These are phyloP conservation scores for Solanum commersonii DNA, from an alignment of 257 asterid genomes.

Conservation along the genomic window DNA sequence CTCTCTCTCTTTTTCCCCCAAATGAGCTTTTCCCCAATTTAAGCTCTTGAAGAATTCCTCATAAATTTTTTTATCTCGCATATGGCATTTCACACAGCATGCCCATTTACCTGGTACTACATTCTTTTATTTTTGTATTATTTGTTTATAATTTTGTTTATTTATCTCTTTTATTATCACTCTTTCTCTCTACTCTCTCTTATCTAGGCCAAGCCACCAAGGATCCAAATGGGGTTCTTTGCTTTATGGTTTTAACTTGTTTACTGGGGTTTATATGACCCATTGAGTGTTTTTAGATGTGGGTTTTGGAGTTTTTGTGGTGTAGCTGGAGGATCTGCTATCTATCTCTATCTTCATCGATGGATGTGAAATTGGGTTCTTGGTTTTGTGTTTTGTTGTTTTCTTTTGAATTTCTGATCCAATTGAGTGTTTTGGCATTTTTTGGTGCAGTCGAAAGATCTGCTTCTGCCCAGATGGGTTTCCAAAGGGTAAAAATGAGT, in stretches of 20 bases:
- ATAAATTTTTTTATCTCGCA: conserved; percentile 2
- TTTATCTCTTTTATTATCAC: too few relatives aligned
- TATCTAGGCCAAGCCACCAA: background rate
- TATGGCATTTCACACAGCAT: conserved; percentile 99
- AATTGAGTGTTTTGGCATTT: conserved; percentile 20
- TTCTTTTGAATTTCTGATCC: background rate
- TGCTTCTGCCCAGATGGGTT: conserved; percentile 85
- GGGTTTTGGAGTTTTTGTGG: background rate
- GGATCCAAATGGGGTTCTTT: conserved; percentile 1
- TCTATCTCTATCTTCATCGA: background rate
- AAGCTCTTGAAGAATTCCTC: conserved; percentile 12
- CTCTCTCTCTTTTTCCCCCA: background rate
- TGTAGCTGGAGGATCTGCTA: background rate
- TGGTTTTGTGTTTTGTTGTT: background rate
- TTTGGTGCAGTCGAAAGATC: conserved; percentile 65
- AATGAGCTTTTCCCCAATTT: conserved; percentile 1
- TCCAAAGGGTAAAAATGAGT: conserved; percentile 50
- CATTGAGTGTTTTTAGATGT: background rate
- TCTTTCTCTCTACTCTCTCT: background rate
- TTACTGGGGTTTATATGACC: background rate
- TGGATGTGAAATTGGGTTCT: background rate
- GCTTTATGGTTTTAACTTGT: conserved; percentile 3
- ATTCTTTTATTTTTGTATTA: background rate
- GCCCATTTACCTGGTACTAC: conserved; percentile 96
- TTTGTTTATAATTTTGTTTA: background rate